phyloP scores from a whole-genome alignment of 1,284 basidiomycete species.

The Heterobasidion annosum region DNA sequence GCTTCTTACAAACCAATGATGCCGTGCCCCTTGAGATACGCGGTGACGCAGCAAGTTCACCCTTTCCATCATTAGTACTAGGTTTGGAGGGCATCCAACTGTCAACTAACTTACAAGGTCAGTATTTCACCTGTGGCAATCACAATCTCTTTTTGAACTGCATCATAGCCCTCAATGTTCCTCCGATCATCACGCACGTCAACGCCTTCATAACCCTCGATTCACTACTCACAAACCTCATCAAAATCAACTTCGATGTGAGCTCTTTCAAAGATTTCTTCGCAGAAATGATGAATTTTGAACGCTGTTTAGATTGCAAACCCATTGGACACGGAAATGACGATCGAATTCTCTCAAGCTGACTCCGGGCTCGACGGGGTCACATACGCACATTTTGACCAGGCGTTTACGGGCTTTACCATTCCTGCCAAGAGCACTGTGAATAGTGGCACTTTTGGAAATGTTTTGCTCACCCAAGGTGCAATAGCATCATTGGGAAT shows the following conservation, averaged over 20 bases:
- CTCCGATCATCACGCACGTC: conserved; percentile 32
- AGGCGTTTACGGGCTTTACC: conserved; percentile 42
- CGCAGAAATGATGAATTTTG: neutral
- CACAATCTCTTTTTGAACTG: conserved; percentile 8
- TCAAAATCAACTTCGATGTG: conserved; percentile 48
- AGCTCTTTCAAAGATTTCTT: conserved; percentile 1
- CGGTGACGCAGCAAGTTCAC: conserved; percentile 52
- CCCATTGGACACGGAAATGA: conserved; percentile 46
- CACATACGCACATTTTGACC: conserved; percentile 49
- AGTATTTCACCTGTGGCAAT: neutral
- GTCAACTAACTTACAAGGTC: conserved; percentile 39
- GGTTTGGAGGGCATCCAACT: conserved; percentile 52
- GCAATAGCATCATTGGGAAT: conserved; percentile 44
- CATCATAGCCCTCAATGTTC: conserved; percentile 33
- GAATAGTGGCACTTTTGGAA: conserved; percentile 43
- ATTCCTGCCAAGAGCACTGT: conserved; percentile 47
- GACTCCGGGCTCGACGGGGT: conserved; percentile 42
- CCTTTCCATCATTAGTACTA: conserved; percentile 51
- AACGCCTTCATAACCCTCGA: conserved; percentile 41
- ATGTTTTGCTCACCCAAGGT: conserved; percentile 52
- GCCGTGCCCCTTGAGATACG: conserved; percentile 43
- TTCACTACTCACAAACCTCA: conserved; percentile 39
- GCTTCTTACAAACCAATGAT: conserved; percentile 44
- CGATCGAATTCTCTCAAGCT: conserved; percentile 46
- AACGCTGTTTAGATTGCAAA: conserved; percentile 34